Evolutionary conservation across 1,284 basidiomycete species (phyloP), one percentile per base, ranked within the genome.

Genomic region (Phellinidium pouzarii): DNA sequence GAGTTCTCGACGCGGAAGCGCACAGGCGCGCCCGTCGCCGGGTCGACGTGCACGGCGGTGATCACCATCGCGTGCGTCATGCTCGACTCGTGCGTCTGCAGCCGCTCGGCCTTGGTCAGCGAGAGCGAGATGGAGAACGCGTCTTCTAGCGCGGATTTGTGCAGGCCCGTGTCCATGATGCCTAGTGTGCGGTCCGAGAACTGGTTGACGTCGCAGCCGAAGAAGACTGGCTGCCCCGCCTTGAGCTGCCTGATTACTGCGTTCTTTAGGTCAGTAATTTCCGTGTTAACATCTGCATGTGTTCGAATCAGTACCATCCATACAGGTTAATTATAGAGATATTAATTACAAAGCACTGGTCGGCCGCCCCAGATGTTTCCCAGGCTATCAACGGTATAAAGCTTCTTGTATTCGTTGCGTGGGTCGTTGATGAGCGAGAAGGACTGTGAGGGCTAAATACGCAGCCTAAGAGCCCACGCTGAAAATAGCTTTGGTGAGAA

Each of bases 31-130:
- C 91, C 91, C 0, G 71, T 68, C 29, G 71, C 71, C 12, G 70
- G 63, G 64, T 94, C 90, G 50, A 96, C 71, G 65, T 95, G 92
- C n/a, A 94, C 92, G 19, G 81, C 93, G 19, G 87, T 86, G 64
- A 96, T 93, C 48, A 94, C 91, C 91, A 93, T 93, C 3, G 91
- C 91, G 65, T 94, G 92, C 1, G 91, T 94, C 90, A 94, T 94
- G 19, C 84, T 70, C 7, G 84, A 88, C 64, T 97, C 93, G 52
- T 83, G 82, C 23, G 83, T 82, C 62, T 84, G 76, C 40, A 98
- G 75, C 11, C 94, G 79, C 63, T 96, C 79, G 0, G 91, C 89
- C 69, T 98, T 98, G 60, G 79, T 83, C 62, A 86, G 70, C 4
- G 72, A 72, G 49, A 83, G 69, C 29, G 64, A 67, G 62, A 80